Conservation (phyloP, 495 filamentous ascomycete genomes). For the Cetradonia linearis region DNA sequence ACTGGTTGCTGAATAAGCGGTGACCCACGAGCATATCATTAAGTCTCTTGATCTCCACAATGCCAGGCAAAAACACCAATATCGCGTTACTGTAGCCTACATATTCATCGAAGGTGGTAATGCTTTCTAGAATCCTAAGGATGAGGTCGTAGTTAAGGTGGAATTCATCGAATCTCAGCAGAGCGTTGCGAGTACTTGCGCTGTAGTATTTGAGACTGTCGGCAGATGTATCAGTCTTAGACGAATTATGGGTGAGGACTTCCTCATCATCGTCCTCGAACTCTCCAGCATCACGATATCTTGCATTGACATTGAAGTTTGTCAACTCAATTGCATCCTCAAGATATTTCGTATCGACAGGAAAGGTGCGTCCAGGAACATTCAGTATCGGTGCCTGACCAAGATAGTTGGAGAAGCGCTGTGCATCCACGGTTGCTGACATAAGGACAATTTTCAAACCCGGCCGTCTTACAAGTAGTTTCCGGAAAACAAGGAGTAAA, state of each 20-base stretch:
- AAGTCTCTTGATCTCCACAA: constrained; percentile 80
- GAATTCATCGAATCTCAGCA: constrained; percentile 74
- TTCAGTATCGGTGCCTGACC: constrained; percentile 73
- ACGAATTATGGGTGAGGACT: constrained; percentile 4
- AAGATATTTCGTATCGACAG: constrained; percentile 74
- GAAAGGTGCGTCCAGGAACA: constrained; percentile 87
- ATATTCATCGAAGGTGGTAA: constrained; percentile 58
- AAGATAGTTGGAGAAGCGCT: constrained; percentile 81
- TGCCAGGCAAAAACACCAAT: constrained; percentile 85
- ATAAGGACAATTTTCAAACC: constrained; percentile 81
- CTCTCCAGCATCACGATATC: constrained; percentile 27
- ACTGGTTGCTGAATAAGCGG: constrained; percentile 53
- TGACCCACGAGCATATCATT: constrained; percentile 72
- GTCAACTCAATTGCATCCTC: constrained; percentile 87
- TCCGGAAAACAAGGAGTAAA: constrained; percentile 77
- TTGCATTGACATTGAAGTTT: constrained; percentile 43
- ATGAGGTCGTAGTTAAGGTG: constrained; percentile 78
- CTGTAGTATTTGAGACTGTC: constrained; percentile 46
- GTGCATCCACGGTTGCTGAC: constrained; percentile 91
- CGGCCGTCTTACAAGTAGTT: constrained; percentile 59
- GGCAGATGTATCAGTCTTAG: constrained; percentile 18
- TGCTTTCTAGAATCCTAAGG: constrained; percentile 56
- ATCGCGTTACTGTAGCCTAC: constrained; percentile 74
- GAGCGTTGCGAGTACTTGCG: constrained; percentile 56
- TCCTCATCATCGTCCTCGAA: constrained; percentile 42